Percentiles rank a stretch among this genome's conserved stretches.
Evolutionary conservation across 495 filamentous ascomycete species (phyloP).

Genomic region (Aspergillus egyptiacus): DNA sequence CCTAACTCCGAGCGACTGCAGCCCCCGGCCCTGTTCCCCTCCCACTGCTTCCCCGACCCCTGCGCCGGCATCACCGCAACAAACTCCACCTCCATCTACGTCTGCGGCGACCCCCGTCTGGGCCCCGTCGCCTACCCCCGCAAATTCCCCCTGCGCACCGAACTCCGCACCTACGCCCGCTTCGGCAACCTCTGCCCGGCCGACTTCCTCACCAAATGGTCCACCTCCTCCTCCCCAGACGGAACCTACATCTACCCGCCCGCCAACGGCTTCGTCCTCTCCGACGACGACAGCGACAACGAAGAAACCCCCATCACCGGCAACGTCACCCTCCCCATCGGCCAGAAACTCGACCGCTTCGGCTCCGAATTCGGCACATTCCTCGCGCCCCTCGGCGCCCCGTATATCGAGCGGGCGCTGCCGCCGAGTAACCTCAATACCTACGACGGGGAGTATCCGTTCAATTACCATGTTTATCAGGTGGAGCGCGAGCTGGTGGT

Average conservation of each 20-base stretch:
- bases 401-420: constrained; percentile 48
- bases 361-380: constrained; percentile 43
- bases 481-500: constrained; percentile 41
- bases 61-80: constrained; percentile 36
- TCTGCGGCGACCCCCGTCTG: constrained; percentile 49
- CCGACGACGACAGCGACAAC: too few relatives aligned
- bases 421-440: constrained; percentile 47
- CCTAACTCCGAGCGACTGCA: background rate
- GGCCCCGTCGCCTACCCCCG: constrained; percentile 41
- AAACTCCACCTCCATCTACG: constrained; percentile 40
- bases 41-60: constrained; percentile 19
- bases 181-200: constrained; percentile 45
- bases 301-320: constrained; percentile 34
- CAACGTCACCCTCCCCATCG: constrained; percentile 38
- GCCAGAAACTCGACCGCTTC: constrained; percentile 51
- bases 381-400: constrained; percentile 42
- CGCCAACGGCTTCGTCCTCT: constrained; percentile 39
- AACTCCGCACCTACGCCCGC: constrained; percentile 38
- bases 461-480: constrained; percentile 52
- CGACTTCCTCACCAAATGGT: constrained; percentile 44
- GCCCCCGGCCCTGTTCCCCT: constrained; percentile 5
- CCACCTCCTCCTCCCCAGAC: constrained; percentile 20
- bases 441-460: constrained; percentile 36
- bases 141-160: constrained; percentile 31
- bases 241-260: constrained; percentile 41